Conservation (phyloP, 2,329 filamentous ascomycete genomes). For the Arthrobotrys iridis region DNA sequence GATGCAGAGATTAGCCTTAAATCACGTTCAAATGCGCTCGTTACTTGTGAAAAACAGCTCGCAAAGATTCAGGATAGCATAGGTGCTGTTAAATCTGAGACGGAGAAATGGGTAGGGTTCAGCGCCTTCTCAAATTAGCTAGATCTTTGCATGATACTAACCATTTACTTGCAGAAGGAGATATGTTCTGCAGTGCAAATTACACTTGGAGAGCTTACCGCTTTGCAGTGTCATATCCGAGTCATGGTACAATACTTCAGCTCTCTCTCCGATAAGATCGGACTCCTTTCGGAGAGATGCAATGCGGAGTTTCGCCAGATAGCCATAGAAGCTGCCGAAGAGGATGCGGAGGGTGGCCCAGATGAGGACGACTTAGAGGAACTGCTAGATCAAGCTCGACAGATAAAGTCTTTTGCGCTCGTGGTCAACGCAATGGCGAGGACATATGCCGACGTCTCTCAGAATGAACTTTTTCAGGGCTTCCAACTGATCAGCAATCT, state of each 20-base stretch:
- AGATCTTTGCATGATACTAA: not conserved
- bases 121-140: not conserved
- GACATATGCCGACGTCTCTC: not conserved
- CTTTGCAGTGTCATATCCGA: not conserved
- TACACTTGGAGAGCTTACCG: not conserved
- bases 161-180: not conserved
- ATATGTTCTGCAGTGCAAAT: not conserved
- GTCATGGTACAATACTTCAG: slow-evolving; percentile 6
- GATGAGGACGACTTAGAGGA: not conserved
- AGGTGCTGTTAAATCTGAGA: not conserved
- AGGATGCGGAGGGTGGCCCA: not conserved
- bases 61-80: not conserved
- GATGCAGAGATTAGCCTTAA: not conserved
- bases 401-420: slow-evolving; percentile 1
- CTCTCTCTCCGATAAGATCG: not conserved
- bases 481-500: slow-evolving; percentile 1
- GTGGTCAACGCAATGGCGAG: not conserved
- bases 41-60: not conserved
- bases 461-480: not conserved
- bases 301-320: not conserved
- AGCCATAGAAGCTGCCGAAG: not conserved
- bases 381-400: not conserved
- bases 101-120: not conserved
- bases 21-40: not conserved
- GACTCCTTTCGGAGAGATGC: slow-evolving; percentile 1